Percentiles rank a stretch among this genome's conserved stretches.
Evolutionary conservation across 371 early-diverging fungal species (phyloP).

Genomic region (Conidiobolus incongruus): DNA sequence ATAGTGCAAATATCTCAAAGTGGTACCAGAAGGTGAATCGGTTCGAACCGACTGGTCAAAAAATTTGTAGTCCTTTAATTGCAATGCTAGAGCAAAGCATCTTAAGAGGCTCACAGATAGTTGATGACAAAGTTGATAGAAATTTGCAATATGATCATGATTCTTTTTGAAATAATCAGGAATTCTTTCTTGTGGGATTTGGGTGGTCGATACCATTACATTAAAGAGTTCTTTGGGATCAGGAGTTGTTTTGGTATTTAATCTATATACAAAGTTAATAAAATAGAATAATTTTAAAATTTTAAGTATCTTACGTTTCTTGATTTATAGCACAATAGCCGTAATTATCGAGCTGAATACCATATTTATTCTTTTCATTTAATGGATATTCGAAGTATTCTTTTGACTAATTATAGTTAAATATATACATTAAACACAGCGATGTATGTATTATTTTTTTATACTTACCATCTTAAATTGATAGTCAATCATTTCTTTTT

Average conservation of each 20-base stretch:
- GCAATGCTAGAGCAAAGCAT: neutral
- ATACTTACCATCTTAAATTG: too few species aligned
- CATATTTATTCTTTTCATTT: neutral
- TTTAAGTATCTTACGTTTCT: neutral
- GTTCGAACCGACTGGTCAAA: neutral
- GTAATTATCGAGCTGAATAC: neutral
- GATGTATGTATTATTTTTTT: too few species aligned
- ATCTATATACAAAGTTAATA: neutral
- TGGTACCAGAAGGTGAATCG: neutral
- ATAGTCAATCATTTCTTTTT: neutral
- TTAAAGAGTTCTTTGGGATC: neutral
- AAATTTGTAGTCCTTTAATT: neutral
- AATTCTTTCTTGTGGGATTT: neutral
- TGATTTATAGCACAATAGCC: neutral
- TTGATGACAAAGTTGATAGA: constrained; percentile 1
- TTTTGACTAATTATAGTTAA: too few species aligned
- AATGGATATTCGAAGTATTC: neutral
- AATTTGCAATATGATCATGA: neutral
- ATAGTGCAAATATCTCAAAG: neutral
- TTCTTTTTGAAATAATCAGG: neutral
- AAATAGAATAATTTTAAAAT: neutral
- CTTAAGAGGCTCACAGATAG: neutral
- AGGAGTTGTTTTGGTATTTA: neutral
- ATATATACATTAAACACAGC: too few species aligned
- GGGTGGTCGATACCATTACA: neutral